Base-by-base conservation (phyloP, 2,329 filamentous ascomycete genomes). In the Mollisiaceae sp. region DNA sequence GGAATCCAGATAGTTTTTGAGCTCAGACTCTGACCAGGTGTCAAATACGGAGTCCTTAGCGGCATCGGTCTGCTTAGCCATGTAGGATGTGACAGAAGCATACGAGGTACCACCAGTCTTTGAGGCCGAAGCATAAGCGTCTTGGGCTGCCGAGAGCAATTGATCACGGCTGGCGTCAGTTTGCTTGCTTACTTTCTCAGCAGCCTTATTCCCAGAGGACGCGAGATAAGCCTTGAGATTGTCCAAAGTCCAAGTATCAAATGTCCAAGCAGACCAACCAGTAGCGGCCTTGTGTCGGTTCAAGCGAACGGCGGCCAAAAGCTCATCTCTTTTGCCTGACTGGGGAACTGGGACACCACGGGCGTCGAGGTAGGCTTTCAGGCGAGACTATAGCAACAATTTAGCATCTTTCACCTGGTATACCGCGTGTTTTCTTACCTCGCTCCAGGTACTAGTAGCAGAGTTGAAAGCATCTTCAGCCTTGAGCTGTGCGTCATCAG, bases 1-100 rank as follows among this genome's bases (percentile, higher is more conserved):
- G 67, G 87, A 90, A 75, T 94, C 91, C 8, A 94, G 85, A 74
- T 94, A 94, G 0, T 86, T 81, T 82, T 94, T 94, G 67, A 95
- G 81, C 32, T 94, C 72, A 47, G 82, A 84, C 59, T 83, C 81
- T 27, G 83, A 90, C 91, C 91, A 94, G 0, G 86, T 86, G 60
- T 93, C 87, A 69, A 94, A 94, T 0, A 85, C 82, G 27, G 78
- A 82, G 57, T 87, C 81, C 80, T 92, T 93, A 57, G 83, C 89
- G 11, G 85, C 75, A 64, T 85, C 84, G 4, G 91, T 92, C 35
- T 87, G 87, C 65, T 87, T 80, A 11, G 89, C 80, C 2, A 94
- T 81, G 72, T 91, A 91, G 62, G 85, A 90, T 9, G 91, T 94
- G 11, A 87, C 87, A 2, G 90, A 90, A 18, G 90, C 90, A 70